Conservation (phyloP, 139 green algal genomes). For the Coelastrella sp. region DNA sequence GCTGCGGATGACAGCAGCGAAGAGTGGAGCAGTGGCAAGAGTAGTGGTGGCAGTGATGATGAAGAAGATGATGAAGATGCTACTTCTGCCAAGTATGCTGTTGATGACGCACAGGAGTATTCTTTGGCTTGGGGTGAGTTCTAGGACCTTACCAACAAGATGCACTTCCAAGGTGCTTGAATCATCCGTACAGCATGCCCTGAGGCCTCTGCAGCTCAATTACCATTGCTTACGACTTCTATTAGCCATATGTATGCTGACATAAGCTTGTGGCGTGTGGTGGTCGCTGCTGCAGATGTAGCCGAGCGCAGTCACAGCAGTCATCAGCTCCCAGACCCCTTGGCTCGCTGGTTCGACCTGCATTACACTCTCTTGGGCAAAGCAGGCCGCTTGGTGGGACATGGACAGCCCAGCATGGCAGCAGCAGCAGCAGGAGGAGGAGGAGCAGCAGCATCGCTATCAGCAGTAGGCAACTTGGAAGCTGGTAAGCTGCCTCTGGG, state of each 20-base stretch:
- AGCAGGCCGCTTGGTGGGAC: not conserved
- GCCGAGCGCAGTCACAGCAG: not conserved
- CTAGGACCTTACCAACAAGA: too few species aligned
- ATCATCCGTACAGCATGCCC: too few species aligned
- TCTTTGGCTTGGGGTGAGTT: too few species aligned
- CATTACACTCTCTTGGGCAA: constrained; percentile 48
- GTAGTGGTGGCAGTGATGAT: not conserved
- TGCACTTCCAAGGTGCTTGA: too few species aligned
- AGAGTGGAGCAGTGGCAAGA: not conserved
- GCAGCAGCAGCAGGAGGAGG: not conserved
- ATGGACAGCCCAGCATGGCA: not conserved
- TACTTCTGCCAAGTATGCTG: constrained; percentile 23
- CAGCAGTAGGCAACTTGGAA: constrained; percentile 8
- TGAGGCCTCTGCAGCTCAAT: too few species aligned
- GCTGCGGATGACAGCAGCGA: not conserved
- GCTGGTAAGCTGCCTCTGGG: not conserved
- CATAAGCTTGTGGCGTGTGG: too few species aligned
- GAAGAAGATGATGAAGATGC: constrained; percentile 23
- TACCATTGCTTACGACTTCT: too few species aligned
- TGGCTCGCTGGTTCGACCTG: constrained; percentile 51
- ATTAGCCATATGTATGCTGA: too few species aligned
- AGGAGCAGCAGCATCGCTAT: not conserved
- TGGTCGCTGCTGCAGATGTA: not conserved
- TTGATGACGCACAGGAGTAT: too few species aligned
- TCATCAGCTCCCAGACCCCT: constrained; percentile 37